Conservation (phyloP, 2,329 filamentous ascomycete species). For the Thielaviopsis euricoi region DNA sequence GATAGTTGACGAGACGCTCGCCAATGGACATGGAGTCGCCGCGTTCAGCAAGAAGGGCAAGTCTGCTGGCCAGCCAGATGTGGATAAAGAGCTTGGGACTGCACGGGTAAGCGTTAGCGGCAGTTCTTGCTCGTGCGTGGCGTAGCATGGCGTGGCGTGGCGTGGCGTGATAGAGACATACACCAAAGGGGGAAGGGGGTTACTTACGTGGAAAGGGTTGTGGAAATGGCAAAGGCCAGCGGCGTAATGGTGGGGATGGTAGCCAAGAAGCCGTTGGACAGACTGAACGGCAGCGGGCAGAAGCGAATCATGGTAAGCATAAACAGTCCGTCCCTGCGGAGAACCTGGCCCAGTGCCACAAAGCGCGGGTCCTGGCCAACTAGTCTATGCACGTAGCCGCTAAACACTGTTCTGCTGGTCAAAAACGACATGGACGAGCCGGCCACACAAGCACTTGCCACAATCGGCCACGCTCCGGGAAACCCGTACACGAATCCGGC, state of each 20-base stretch:
- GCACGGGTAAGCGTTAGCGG: background rate
- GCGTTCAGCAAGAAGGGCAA: slow-evolving; percentile 69
- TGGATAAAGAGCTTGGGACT: slow-evolving; percentile 80
- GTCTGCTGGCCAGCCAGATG: slow-evolving; percentile 74
- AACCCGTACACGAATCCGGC: slow-evolving; percentile 41
- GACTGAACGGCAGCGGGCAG: slow-evolving; percentile 80
- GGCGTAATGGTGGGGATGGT: slow-evolving; percentile 82
- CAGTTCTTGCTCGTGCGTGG: no score
- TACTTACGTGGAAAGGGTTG: slow-evolving; percentile 49
- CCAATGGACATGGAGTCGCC: slow-evolving; percentile 66
- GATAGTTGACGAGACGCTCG: slow-evolving; percentile 70
- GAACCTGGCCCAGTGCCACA: slow-evolving; percentile 68
- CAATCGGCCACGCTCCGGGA: slow-evolving; percentile 61
- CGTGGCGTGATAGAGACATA: no score
- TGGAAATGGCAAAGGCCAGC: slow-evolving; percentile 61
- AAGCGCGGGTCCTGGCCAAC: slow-evolving; percentile 77
- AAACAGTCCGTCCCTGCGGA: slow-evolving; percentile 79
- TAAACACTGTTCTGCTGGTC: slow-evolving; percentile 62
- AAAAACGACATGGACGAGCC: slow-evolving; percentile 70
- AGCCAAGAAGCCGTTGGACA: slow-evolving; percentile 86
- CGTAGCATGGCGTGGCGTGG: no score
- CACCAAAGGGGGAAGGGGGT: slow-evolving; percentile 6
- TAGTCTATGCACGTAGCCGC: slow-evolving; percentile 60
- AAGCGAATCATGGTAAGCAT: slow-evolving; percentile 83
- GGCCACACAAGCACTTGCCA: slow-evolving; percentile 58